Evolutionary conservation across 805 yeast species (phyloP).

Genomic region (Candida gorgasii): DNA sequence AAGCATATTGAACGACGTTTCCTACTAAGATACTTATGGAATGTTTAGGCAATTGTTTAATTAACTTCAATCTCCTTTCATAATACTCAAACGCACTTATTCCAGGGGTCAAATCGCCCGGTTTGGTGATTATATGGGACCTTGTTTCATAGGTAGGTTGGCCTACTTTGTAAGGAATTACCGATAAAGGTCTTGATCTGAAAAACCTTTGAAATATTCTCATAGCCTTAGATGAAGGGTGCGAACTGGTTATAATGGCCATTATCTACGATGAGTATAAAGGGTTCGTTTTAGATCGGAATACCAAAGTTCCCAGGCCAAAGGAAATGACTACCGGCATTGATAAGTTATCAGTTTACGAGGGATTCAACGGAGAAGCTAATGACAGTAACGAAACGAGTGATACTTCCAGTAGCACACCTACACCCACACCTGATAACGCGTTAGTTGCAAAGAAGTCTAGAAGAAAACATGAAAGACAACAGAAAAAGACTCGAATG

Average conservation of each 20-base stretch:
- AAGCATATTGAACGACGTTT: conserved; percentile 68
- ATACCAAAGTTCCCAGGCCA: conserved; percentile 5
- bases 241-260: conserved; percentile 9
- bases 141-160: conserved; percentile 88
- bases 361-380: background rate
- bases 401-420: too few species aligned
- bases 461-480: conserved; percentile 10
- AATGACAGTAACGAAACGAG: too few species aligned
- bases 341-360: conserved; percentile 10
- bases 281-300: conserved; percentile 14
- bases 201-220: conserved; percentile 3
- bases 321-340: conserved; percentile 15
- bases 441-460: background rate
- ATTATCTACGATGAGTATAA: conserved; percentile 15
- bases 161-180: conserved; percentile 54
- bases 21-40: conserved; percentile 79
- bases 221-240: background rate
- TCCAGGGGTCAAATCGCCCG: conserved; percentile 87
- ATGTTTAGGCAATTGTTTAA: conserved; percentile 55
- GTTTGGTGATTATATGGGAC: conserved; percentile 63
- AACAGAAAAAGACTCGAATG: conserved; percentile 12
- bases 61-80: conserved; percentile 63
- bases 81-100: conserved; percentile 82
- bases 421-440: too few species aligned
- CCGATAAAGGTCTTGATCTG: conserved; percentile 25